A percentile compares a stretch with the other conserved stretches of the same genome.
Evolutionary conservation across 2,329 filamentous ascomycete genomes (phyloP).

Genomic region (Arthrocladium fulminans): DNA sequence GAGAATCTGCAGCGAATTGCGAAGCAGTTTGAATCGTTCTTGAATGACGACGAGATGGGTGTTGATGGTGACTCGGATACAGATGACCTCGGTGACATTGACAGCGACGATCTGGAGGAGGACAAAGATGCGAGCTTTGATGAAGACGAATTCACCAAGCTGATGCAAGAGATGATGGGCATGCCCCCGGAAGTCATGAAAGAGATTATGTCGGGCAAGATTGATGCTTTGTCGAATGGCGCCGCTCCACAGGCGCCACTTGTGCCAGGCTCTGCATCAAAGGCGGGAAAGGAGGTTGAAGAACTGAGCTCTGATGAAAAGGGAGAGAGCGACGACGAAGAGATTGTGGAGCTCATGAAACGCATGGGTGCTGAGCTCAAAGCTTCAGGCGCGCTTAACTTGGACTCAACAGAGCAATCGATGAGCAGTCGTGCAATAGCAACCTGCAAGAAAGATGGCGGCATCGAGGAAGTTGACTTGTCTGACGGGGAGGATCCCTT

Average conservation of each 20-base stretch:
- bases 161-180: constrained; percentile 92
- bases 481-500: constrained; percentile 36
- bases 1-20: constrained; percentile 78
- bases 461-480: constrained; percentile 20
- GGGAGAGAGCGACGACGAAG: constrained; percentile 47
- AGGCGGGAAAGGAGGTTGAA: constrained; percentile 10
- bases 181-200: constrained; percentile 38
- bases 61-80: constrained; percentile 57
- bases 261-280: constrained; percentile 6
- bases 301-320: constrained; percentile 37
- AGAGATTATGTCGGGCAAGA: constrained; percentile 22
- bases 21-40: constrained; percentile 80
- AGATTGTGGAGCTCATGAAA: constrained; percentile 36
- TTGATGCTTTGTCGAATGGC: constrained; percentile 14
- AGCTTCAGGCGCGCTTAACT: constrained; percentile 36
- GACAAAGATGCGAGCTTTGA: constrained; percentile 72
- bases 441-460: constrained; percentile 22
- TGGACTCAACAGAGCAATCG: constrained; percentile 24
- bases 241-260: constrained; percentile 20
- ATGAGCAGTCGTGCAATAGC: not conserved
- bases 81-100: constrained; percentile 46
- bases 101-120: constrained; percentile 52
- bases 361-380: constrained; percentile 42
- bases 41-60: constrained; percentile 77
- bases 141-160: constrained; percentile 71